A percentile compares a stretch with the other conserved stretches of the same genome.
phyloP scores from a whole-genome alignment of 352 stramenopile genomes.

The Globisporangium okanoganense region DNA sequence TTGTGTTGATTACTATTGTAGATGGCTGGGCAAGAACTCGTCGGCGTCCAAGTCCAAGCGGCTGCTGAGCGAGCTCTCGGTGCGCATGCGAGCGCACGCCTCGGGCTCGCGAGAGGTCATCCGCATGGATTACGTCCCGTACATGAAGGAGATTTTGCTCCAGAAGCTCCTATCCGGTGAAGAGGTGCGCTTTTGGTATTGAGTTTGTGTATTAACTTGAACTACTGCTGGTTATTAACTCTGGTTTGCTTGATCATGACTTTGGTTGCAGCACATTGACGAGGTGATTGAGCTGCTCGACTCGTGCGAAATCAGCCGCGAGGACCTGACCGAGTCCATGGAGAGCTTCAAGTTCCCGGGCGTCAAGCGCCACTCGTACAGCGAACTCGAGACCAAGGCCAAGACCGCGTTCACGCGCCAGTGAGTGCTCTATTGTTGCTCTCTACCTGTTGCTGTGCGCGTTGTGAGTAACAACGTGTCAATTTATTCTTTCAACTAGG shows the following conservation, averaged over 20 bases:
- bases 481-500: conserved; percentile 17
- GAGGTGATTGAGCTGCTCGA: conserved; percentile 95
- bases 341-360: conserved; percentile 86
- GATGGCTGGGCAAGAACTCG: conserved; percentile 98
- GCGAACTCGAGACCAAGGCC: conserved; percentile 77
- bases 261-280: conserved; percentile 52
- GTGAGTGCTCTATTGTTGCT: conserved; percentile 26
- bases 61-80: conserved; percentile 93
- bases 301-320: conserved; percentile 94
- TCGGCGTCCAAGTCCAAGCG: conserved; percentile 92
- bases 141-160: conserved; percentile 89
- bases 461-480: neutral
- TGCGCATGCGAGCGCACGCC: conserved; percentile 90
- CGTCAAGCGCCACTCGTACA: conserved; percentile 72
- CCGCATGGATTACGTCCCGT: conserved; percentile 84
- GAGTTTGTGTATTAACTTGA: neutral
- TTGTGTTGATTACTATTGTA: conserved; percentile 32
- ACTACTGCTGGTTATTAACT: neutral
- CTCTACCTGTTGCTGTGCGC: neutral
- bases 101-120: conserved; percentile 87
- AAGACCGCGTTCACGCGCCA: conserved; percentile 94
- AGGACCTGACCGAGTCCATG: conserved; percentile 98
- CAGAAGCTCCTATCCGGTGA: conserved; percentile 72
- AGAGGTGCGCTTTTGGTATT: conserved; percentile 34
- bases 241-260: neutral